Percentiles rank a stretch among this genome's conserved stretches.
These are phyloP conservation scores for Phytophthora boehmeriae DNA, from an alignment of 352 stramenopile genomes.

Conservation along the genomic window DNA sequence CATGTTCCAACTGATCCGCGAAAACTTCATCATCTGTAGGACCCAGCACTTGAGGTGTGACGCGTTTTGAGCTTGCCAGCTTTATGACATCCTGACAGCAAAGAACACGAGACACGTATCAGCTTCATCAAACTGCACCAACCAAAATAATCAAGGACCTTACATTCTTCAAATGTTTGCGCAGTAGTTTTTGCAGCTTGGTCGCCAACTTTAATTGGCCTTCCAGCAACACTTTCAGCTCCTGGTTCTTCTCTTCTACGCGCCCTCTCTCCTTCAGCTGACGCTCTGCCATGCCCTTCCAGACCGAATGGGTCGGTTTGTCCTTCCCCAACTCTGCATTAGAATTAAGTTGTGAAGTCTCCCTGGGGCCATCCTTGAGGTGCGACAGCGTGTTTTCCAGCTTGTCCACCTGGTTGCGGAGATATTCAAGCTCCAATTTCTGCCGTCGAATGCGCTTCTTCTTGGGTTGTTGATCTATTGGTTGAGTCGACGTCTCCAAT, in stretches of 20 bases:
- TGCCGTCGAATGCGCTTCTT: conserved; percentile 45
- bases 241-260: conserved; percentile 40
- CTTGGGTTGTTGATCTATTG: conserved; percentile 22
- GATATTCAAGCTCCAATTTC: conserved; percentile 44
- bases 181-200: conserved; percentile 38
- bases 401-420: conserved; percentile 36
- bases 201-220: conserved; percentile 38
- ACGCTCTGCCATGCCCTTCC: conserved; percentile 35
- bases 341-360: background rate
- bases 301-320: conserved; percentile 7
- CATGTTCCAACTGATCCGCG: conserved; percentile 29
- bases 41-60: conserved; percentile 4
- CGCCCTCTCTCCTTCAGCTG: conserved; percentile 31
- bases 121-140: no score
- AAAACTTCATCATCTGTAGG: conserved; percentile 38
- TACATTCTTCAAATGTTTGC: conserved; percentile 12
- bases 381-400: conserved; percentile 28
- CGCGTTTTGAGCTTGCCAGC: background rate
- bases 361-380: conserved; percentile 9
- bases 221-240: conserved; percentile 35
- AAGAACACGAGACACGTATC: no score
- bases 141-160: no score
- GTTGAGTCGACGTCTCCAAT: no score
- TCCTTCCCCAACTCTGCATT: background rate
- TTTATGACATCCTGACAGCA: no score